Percentiles rank a stretch among this genome's conserved stretches.
phyloP scores from a whole-genome alignment of 2,329 filamentous ascomycete species.

The Hymenoscyphus repandus region DNA sequence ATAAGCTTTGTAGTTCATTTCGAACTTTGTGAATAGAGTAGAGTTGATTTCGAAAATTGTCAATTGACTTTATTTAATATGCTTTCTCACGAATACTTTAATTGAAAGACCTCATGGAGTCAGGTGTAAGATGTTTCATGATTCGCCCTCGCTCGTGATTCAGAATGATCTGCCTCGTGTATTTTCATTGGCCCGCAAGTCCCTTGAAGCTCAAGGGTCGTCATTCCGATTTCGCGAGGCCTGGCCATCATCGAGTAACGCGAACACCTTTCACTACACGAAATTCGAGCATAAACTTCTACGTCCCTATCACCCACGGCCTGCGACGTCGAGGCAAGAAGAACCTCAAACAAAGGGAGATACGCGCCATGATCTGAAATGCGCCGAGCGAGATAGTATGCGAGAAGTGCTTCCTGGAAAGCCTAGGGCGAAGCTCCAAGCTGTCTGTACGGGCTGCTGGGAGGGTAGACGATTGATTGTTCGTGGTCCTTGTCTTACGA shows the following conservation, averaged over 20 bases:
- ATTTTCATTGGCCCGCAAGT: conserved; percentile 1
- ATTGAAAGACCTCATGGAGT: neutral
- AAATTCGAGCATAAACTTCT: conserved; percentile 3
- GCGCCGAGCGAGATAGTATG: conserved; percentile 47
- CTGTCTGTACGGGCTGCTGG: conserved; percentile 70
- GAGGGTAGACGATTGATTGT: conserved; percentile 68
- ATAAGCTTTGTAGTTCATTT: conserved; percentile 1
- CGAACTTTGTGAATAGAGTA: no score
- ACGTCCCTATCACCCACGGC: neutral
- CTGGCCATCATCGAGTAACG: neutral
- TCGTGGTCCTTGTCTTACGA: conserved; percentile 30
- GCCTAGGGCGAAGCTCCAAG: conserved; percentile 72
- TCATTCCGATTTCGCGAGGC: neutral
- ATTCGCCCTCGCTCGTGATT: neutral
- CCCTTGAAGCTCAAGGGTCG: conserved; percentile 1
- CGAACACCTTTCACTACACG: neutral
- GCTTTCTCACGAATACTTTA: neutral
- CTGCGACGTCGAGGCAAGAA: neutral
- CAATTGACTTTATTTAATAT: neutral
- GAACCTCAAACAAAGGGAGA: neutral
- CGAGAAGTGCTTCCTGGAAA: conserved; percentile 74
- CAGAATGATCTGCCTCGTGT: neutral
- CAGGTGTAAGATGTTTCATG: neutral
- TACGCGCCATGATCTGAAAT: conserved; percentile 8
- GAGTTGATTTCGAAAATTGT: neutral